Conservation (phyloP, 2,329 filamentous ascomycete genomes). For the Fusarium domesticum region DNA sequence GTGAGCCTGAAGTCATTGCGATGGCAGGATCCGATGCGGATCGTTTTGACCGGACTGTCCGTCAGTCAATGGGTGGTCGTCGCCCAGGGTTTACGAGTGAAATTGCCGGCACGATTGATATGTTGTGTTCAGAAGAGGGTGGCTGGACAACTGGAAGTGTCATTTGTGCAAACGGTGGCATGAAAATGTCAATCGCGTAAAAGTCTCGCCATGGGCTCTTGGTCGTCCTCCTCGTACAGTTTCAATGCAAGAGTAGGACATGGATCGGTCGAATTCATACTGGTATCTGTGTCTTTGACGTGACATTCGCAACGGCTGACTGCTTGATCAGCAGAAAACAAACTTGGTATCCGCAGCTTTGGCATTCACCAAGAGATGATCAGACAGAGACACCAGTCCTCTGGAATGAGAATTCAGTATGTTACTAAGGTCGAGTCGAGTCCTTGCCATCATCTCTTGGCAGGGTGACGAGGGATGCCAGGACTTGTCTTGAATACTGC, state of each 20-base stretch:
- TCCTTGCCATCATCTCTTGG: too few species aligned
- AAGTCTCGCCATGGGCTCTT: background rate
- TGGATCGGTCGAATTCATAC: background rate
- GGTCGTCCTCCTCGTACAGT: background rate
- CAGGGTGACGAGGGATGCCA: too few species aligned
- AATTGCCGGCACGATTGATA: slow-evolving; percentile 67
- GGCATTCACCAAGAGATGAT: too few species aligned
- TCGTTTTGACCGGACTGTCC: slow-evolving; percentile 34
- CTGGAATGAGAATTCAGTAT: too few species aligned
- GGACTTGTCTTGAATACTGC: background rate
- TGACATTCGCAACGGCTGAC: background rate
- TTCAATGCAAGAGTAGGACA: background rate
- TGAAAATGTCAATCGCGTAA: slow-evolving; percentile 39
- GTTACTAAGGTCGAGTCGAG: too few species aligned
- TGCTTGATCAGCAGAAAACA: background rate
- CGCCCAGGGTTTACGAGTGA: slow-evolving; percentile 44
- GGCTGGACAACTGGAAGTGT: slow-evolving; percentile 70
- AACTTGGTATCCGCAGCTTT: too few species aligned
- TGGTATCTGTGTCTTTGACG: background rate
- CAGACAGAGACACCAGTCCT: too few species aligned
- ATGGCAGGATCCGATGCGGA: slow-evolving; percentile 32
- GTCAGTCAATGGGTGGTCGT: slow-evolving; percentile 34
- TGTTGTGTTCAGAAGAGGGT: slow-evolving; percentile 65
- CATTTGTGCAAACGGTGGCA: slow-evolving; percentile 65
- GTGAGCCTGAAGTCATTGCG: slow-evolving; percentile 31